A percentile compares a stretch with the other conserved stretches of the same genome.
phyloP scores from a whole-genome alignment of 495 filamentous ascomycete genomes.

The Neurospora tetrasperma region DNA sequence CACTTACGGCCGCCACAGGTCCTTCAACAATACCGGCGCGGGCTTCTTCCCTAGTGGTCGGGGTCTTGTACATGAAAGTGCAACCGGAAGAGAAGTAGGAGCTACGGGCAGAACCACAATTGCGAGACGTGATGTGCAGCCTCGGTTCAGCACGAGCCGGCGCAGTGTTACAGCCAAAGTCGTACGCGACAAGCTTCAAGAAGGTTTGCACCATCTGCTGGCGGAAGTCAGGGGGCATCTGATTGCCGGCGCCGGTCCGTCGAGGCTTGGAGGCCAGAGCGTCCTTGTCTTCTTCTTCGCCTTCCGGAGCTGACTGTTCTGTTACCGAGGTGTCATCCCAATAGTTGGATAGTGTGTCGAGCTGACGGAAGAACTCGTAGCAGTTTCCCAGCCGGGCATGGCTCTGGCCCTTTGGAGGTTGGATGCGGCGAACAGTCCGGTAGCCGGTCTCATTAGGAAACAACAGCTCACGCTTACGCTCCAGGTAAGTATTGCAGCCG shows the following conservation, averaged over 20 bases:
- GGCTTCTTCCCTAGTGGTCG: slow-evolving; percentile 56
- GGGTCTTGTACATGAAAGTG: slow-evolving; percentile 54
- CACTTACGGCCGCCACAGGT: slow-evolving; percentile 56
- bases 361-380: slow-evolving; percentile 48
- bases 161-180: slow-evolving; percentile 64
- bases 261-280: slow-evolving; percentile 8
- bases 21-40: slow-evolving; percentile 68
- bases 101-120: slow-evolving; percentile 14
- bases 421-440: slow-evolving; percentile 40
- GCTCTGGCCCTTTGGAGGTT: slow-evolving; percentile 35
- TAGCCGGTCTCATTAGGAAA: slow-evolving; percentile 40
- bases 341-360: slow-evolving; percentile 40
- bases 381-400: slow-evolving; percentile 41
- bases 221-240: slow-evolving; percentile 70
- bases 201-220: slow-evolving; percentile 60
- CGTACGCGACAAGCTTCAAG: slow-evolving; percentile 68
- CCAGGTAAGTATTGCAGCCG: slow-evolving; percentile 40
- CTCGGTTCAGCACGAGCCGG: slow-evolving; percentile 53
- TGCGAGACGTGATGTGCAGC: slow-evolving; percentile 40
- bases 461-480: slow-evolving; percentile 41
- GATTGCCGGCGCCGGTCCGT: slow-evolving; percentile 50
- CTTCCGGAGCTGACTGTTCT: slow-evolving; percentile 1
- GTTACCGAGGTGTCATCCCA: slow-evolving; percentile 44
- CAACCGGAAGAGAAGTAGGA: slow-evolving; percentile 44
- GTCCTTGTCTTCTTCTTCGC: slow-evolving; percentile 12